Evolutionary conservation across 2,329 filamentous ascomycete species (phyloP), one percentile per base, ranked within the genome.

Genomic region (Capronia epimyces): DNA sequence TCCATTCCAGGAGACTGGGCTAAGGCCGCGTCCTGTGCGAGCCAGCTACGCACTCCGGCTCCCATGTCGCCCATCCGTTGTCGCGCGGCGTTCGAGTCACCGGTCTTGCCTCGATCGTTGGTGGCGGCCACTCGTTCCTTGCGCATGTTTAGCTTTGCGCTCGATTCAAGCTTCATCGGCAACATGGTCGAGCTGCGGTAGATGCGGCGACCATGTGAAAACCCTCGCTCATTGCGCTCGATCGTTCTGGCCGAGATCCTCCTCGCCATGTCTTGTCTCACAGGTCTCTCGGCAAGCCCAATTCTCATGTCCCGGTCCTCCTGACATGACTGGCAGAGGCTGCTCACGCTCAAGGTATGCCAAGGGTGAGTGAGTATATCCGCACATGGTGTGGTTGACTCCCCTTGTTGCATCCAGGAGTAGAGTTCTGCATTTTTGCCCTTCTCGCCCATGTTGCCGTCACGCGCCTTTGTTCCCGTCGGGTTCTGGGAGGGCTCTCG

Each of bases 321-420:
- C 12, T 57, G 46, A 36, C 54, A 57, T 1, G 44, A 12, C 9
- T 22, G 31, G 39, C 56, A 59, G 21, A 57, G 49, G 2, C 21
- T 18, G 20, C 49, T 46, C 37, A 59, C 41, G 15, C 47, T 32
- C 36, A 52, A 54, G 7, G 56, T 59, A 24, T 54, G 53, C 7
- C 57, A 46, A 13, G 56, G 56, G 43, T 59, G 39, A 24, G 24
- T 29, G 9, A 44, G 22, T 3, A 29, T 39, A 12, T 45, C 31
- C 24, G 44, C 22, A 27, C 24, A 25, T n/a, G 20, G 39, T 3
- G 21, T 8, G 20, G 20, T 24, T 21, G 31, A 15, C 32, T 12
- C 12, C 20, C 15, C 18, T 20, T 18, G 34, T 9, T 6, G 34
- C 34, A 3, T 3, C 29, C 7, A 40, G 20, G 32, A 25, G 44